Conservation (phyloP, 139 green algal species). For the Chlorella sp. region DNA sequence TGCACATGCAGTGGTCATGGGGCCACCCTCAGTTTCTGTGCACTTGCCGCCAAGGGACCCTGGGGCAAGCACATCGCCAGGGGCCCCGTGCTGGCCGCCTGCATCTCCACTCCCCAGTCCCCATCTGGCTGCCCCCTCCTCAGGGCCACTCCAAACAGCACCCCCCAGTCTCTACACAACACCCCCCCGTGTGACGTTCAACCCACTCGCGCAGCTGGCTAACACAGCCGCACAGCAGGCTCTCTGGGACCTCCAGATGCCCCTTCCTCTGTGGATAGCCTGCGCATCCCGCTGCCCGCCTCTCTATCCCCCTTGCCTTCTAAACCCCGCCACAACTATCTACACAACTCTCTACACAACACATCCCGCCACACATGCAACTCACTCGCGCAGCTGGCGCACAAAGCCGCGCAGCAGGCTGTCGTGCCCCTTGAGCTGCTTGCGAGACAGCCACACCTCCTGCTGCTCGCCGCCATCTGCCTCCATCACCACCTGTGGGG, state of each 20-base stretch:
- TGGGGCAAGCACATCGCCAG: too few species aligned
- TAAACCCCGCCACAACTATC: too few species aligned
- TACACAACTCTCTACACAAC: too few species aligned
- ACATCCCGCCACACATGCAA: not conserved
- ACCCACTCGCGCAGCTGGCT: conserved; percentile 24
- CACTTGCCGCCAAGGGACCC: too few species aligned
- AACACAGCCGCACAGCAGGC: conserved; percentile 10
- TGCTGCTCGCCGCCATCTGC: not conserved
- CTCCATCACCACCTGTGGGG: conserved; percentile 22
- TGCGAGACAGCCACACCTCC: conserved; percentile 19
- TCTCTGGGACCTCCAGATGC: too few species aligned
- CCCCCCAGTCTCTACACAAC: not conserved
- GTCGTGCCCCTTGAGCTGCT: conserved; percentile 29
- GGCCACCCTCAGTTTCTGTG: too few species aligned
- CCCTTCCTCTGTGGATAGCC: too few species aligned
- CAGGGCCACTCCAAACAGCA: not conserved
- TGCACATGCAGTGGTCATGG: too few species aligned
- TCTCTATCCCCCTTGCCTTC: too few species aligned
- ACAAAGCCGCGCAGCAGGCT: conserved; percentile 12
- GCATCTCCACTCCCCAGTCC: not conserved
- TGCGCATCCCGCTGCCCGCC: too few species aligned
- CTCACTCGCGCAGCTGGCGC: conserved; percentile 22
- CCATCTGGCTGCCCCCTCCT: not conserved
- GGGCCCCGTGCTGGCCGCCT: too few species aligned
- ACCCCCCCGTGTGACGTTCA: too few species aligned